phyloP scores from a whole-genome alignment of 768 basidiomycete genomes.

The Boletus eberwhitei region DNA sequence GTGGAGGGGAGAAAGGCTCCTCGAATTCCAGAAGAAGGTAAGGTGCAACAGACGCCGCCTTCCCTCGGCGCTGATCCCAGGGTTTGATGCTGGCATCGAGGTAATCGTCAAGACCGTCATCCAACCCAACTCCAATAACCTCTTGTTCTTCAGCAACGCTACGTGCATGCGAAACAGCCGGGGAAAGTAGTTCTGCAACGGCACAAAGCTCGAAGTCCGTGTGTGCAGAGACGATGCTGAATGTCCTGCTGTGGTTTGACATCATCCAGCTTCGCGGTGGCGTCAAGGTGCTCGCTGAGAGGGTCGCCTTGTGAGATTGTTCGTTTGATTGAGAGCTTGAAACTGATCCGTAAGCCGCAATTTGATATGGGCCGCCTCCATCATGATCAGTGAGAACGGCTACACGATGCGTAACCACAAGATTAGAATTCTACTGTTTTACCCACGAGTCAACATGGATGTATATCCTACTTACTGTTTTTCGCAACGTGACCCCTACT shows the following conservation, averaged over 20 bases:
- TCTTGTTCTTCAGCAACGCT: conserved; percentile 29
- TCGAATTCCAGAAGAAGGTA: conserved; percentile 32
- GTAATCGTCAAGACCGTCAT: conserved; percentile 29
- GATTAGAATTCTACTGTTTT: conserved; percentile 25
- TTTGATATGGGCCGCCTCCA: conserved; percentile 13
- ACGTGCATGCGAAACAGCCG: conserved; percentile 24
- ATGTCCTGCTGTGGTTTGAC: conserved; percentile 31
- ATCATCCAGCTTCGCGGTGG: conserved; percentile 19
- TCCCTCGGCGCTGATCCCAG: conserved; percentile 4
- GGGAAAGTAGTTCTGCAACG: conserved; percentile 47
- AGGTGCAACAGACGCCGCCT: conserved; percentile 6
- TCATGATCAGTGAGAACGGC: conserved; percentile 18
- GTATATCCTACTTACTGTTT: conserved; percentile 29
- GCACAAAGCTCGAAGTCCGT: conserved; percentile 51
- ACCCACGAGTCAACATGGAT: conserved; percentile 17
- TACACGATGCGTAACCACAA: conserved; percentile 16
- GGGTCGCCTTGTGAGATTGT: conserved; percentile 23
- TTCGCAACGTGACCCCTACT: conserved; percentile 20
- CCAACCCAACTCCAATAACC: conserved; percentile 17
- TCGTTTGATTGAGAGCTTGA: conserved; percentile 14
- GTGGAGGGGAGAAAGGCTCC: conserved; percentile 29
- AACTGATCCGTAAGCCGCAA: conserved; percentile 6
- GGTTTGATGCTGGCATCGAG: conserved; percentile 26
- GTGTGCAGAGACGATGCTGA: conserved; percentile 44
- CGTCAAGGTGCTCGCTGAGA: conserved; percentile 25